Base-by-base conservation (phyloP, 108 stramenopile genomes). In the Cyclotella baltica region DNA sequence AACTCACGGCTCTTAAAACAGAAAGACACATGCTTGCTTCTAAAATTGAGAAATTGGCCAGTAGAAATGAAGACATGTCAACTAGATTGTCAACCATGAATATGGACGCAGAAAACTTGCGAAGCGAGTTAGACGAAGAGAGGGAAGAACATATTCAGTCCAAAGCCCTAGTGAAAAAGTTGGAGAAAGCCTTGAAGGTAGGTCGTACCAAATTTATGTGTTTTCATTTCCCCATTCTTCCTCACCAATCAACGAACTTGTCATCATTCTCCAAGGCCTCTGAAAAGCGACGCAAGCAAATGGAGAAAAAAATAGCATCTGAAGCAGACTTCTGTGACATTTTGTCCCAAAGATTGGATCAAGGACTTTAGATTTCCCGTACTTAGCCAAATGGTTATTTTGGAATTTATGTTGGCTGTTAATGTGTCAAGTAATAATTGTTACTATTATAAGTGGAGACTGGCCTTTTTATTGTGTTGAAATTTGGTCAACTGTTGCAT, bases 111-210 rank as follows among this genome's bases (percentile, higher is more conserved):
- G 51, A 52, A 52, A 19, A 52, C 10, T 52, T 52, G n/a, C 4
- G n/a, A 19, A 52, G 20, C 20, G n/a, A 52, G 51, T 22, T n/a
- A 4, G 15, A 52, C 15, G 15, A 22, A 19, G 51, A 52, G 51
- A 52, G n/a, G 51, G 51, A 52, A 19, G 20, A 19, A 52, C 51
- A 52, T 52, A 8, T 19, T n/a, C n/a, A 52, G 51, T 52, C 51
- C 51, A 52, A 43, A 13, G 13, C 13, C 13, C 10, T 13, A 10
- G 40, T 43, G 10, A 43, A 43, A 13, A 43, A 6, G 40, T 43
- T 43, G 40, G 40, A 43, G 40, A 43, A 43, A 13, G 40, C 40
- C 6, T 43, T 43, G 40, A 43, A 43, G 40, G 40, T 43, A 13
- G 6, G 40, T 43, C 10, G 13, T 43, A 10, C 6, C 10, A 43